Percentiles rank a stretch among this genome's conserved stretches.
Conservation (phyloP, 2,329 filamentous ascomycete genomes). For the Fusarium hainanense region DNA sequence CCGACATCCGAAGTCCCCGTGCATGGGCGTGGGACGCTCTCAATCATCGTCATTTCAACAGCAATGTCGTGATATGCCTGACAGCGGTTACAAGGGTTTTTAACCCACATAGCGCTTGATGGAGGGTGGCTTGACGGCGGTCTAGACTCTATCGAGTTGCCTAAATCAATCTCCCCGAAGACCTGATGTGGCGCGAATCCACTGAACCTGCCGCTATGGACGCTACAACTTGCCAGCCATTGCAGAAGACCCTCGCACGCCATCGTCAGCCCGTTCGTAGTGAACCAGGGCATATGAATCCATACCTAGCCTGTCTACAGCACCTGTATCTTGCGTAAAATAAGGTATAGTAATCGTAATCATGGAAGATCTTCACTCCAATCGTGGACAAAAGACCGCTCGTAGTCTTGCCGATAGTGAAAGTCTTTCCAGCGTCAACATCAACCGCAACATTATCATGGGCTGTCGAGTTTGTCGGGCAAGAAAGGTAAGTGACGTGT, state of each 20-base stretch:
- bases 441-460: conserved; percentile 48
- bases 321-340: not conserved
- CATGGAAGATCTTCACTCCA: conserved; percentile 30
- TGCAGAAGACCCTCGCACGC: conserved; percentile 44
- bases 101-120: conserved; percentile 41
- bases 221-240: conserved; percentile 35
- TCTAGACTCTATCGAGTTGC: conserved; percentile 15
- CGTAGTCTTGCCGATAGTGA: conserved; percentile 26
- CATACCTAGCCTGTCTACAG: not conserved
- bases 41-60: conserved; percentile 40
- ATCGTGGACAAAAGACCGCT: conserved; percentile 32
- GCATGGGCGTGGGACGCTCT: conserved; percentile 18
- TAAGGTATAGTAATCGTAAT: conserved; percentile 5
- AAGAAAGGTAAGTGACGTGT: conserved; percentile 50
- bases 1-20: conserved; percentile 36
- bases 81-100: conserved; percentile 35
- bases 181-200: conserved; percentile 33
- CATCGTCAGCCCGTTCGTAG: conserved; percentile 47
- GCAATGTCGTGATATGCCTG: conserved; percentile 44
- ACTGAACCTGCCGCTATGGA: conserved; percentile 8
- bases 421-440: conserved; percentile 28
- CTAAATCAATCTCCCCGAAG: conserved; percentile 35
- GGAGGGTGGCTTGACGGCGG: conserved; percentile 19
- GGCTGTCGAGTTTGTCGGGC: conserved; percentile 56
- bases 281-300: conserved; percentile 34